Base-by-base conservation (phyloP, 345 rosid genomes). In the Xanthoceras sorbifolium region DNA sequence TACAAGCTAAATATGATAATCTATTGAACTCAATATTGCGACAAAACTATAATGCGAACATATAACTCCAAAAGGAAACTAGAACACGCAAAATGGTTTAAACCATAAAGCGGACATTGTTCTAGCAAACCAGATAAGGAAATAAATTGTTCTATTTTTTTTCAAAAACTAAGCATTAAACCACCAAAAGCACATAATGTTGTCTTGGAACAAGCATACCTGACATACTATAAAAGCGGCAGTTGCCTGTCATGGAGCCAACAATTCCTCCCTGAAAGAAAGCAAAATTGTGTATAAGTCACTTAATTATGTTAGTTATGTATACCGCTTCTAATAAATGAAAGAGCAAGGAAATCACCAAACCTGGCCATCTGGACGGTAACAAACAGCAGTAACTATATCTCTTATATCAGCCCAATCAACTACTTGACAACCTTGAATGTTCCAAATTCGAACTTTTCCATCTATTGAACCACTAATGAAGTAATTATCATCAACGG, bases 381-480 rank as follows among this genome's bases (percentile, higher is more conserved):
- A 93, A 80, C 97, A 90, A 73, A 90, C 93, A 55, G 98, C 93
- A 68, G 94, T 90, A 42, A 93, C 92, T 36, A 93, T 86, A 66
- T 87, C 93, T 80, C 90, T 83, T 61, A 80, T 73, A 67, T 91
- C 94, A 1, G 86, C 88, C 98, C 98, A 93, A 60, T 93, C 98
- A 71, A 89, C 88, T 75, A 93, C 98, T 66, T 89, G 90, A 84
- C 89, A 84, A 29, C 80, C 76, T 77, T 87, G 77, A 79, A 84
- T 73, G 55, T 87, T 87, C 98, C 98, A 93, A 38, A 92, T 90
- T 46, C 98, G 93, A 72, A 93, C 85, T 87, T 90, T 93, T 57
- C 97, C 97, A 66, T 93, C 98, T 77, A 93, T 88, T 9, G 98
- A 93, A 63, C 98, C 97, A 38, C 90, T 93, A 77, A 92, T 85